phyloP scores from a whole-genome alignment of 257 asterid species.

The Agastache rugosa region DNA sequence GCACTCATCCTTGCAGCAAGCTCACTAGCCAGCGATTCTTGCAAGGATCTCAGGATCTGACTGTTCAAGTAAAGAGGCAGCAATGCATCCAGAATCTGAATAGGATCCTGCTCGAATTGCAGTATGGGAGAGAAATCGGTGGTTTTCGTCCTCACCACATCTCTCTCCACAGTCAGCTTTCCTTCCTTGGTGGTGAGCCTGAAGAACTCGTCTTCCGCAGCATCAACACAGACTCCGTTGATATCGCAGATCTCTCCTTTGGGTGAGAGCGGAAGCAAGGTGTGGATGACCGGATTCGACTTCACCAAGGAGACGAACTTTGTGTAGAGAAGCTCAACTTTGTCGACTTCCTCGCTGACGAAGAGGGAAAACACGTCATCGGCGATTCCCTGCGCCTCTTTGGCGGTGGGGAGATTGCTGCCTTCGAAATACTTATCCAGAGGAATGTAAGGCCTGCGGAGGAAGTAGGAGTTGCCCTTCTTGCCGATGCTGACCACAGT shows the following conservation, averaged over 20 bases:
- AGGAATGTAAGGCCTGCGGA: slow-evolving; percentile 72
- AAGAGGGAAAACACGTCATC: slow-evolving; percentile 86
- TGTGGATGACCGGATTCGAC: slow-evolving; percentile 83
- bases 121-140: slow-evolving; percentile 74
- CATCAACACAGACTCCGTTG: slow-evolving; percentile 84
- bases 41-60: slow-evolving; percentile 82
- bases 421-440: slow-evolving; percentile 79
- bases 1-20: slow-evolving; percentile 95
- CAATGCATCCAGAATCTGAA: slow-evolving; percentile 83
- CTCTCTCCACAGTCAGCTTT: slow-evolving; percentile 84
- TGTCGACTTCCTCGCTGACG: slow-evolving; percentile 86
- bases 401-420: slow-evolving; percentile 71
- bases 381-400: slow-evolving; percentile 91
- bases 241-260: slow-evolving; percentile 90
- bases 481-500: slow-evolving; percentile 79
- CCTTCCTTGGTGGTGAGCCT: slow-evolving; percentile 86
- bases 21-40: slow-evolving; percentile 88
- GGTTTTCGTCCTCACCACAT: slow-evolving; percentile 62
- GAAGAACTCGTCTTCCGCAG: slow-evolving; percentile 89
- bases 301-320: slow-evolving; percentile 89
- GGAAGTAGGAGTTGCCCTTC: slow-evolving; percentile 77
- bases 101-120: slow-evolving; percentile 95
- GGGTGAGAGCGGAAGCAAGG: slow-evolving; percentile 87
- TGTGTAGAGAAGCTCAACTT: slow-evolving; percentile 88
- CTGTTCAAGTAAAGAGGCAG: slow-evolving; percentile 91